Evolutionary conservation across 352 stramenopile species (phyloP), one percentile per base, ranked within the genome.

Genomic region (Phytopythium oedochilum): DNA sequence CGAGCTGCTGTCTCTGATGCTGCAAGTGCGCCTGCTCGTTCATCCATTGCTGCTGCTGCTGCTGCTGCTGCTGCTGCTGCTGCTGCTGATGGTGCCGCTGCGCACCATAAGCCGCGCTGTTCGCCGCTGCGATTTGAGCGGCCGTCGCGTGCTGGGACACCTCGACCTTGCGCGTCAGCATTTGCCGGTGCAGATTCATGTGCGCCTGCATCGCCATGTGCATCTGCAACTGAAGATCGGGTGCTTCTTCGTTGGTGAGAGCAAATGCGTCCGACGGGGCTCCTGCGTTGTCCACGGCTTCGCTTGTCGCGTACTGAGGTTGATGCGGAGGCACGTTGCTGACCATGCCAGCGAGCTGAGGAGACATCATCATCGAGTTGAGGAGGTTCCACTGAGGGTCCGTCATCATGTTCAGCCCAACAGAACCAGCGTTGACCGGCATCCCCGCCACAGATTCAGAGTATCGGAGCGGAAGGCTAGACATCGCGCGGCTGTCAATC

Each of bases 111-210:
- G 25, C 55, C 49, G 23, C 22, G 52, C 46, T 52, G 64, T 64
- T 39, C 72, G 52, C 47, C 55, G 48, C 60, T 64, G 42, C 45
- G 45, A 45, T 50, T 57, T 32, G 60, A 15, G 51, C 55, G 20
- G 35, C 34, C 11, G 35, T 40, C 10, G 34, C 55, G 57, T 86
- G 72, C 39, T 94, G 80, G 9, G 84, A 88, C 22, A 92, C 82
- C 40, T 87, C 80, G 29, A 92, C 84, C 51, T 94, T 94, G 53
- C 84, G 84, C 49, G 71, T 88, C 22, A 94, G 75, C 84, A 94
- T 94, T 54, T 94, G 82, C 3, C 83, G 84, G 55, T 94, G 84
- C 36, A 95, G 59, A 44, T 89, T 91, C 85, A 95, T 95, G 52
- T 95, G 85, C 50, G 83, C 79, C 60, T 93, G 83, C 83, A 95